Base-by-base conservation (phyloP, 108 stramenopile genomes). In the Cafeteria roenbergensis region DNA sequence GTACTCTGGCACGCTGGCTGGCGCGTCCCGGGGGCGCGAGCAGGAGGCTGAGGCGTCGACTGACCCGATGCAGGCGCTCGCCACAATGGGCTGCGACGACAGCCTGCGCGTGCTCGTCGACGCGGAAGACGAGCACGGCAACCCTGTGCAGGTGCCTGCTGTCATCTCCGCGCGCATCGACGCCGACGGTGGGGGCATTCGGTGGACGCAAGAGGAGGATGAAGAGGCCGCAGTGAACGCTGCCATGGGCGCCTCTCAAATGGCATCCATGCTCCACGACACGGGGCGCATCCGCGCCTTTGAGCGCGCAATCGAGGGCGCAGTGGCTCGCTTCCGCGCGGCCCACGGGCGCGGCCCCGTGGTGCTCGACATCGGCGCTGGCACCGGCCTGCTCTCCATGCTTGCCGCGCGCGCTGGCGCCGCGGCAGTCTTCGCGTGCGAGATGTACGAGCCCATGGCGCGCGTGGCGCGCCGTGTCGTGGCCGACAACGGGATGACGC, bases 371-470 rank as follows among this genome's bases (percentile, higher is more conserved):
- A 79, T 81, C 58, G 80, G 80, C 26, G 38, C 69, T 14, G 80
- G 80, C 1, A 79, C 80, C 0, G 80, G 80, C 3, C 73, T 81
- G n/a, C 66, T 81, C 32, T 68, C 80, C 0, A 69, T 81, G 71
- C 31, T 79, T 34, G 73, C 74, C 20, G 78, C 71, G 8, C 21
- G 63, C 31, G 66, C 72, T 0, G 80, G 80, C 9, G 77, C 77
- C 20, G 32, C 20, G 42, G 51, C 34, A 20, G 80, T 81, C 34
- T 66, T 68, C 24, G 75, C 68, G 25, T 69, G 72, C 37, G 80
- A 81, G 68, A 78, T 81, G 71, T 79, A 70, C 38, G 70, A 71
- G 25, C 55, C 65, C 1, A 62, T 81, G 38, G 80, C 80, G 24
- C 24, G 56, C 21, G 34, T 76, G 2, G 80, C 80, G 21, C 27